These are phyloP conservation scores for Pisolithus thermaeus DNA, from an alignment of 1,284 basidiomycete genomes.

Conservation along the genomic window DNA sequence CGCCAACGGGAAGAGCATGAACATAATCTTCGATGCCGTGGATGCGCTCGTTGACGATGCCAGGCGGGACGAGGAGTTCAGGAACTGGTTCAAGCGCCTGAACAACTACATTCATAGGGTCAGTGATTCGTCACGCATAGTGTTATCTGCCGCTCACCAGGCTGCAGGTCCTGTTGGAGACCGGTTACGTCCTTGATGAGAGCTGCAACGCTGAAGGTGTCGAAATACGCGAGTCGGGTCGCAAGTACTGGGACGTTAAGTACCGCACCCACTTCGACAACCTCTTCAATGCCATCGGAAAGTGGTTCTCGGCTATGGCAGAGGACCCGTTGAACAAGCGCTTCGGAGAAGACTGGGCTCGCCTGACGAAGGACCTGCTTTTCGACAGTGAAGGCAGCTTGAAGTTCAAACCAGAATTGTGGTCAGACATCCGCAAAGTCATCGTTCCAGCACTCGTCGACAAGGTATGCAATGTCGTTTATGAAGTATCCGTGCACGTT, in stretches of 20 bases:
- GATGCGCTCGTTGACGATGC: slow-evolving; percentile 75
- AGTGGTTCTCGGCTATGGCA: slow-evolving; percentile 80
- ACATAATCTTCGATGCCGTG: slow-evolving; percentile 68
- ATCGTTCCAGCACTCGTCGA: slow-evolving; percentile 80
- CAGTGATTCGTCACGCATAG: slow-evolving; percentile 9
- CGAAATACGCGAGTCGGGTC: slow-evolving; percentile 64
- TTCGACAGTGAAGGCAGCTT: slow-evolving; percentile 77
- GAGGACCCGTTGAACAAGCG: slow-evolving; percentile 80
- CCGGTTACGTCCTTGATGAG: slow-evolving; percentile 85
- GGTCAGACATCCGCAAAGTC: slow-evolving; percentile 80
- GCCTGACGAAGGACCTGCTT: slow-evolving; percentile 77
- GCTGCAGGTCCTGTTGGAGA: slow-evolving; percentile 67
- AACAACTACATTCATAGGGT: slow-evolving; percentile 66
- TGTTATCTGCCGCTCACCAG: neutral
- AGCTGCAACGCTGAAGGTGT: slow-evolving; percentile 60
- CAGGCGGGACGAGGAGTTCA: slow-evolving; percentile 70
- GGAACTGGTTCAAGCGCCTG: slow-evolving; percentile 70
- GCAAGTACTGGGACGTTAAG: slow-evolving; percentile 77
- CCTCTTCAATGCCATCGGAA: slow-evolving; percentile 64
- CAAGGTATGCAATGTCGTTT: slow-evolving; percentile 35
- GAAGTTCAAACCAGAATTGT: slow-evolving; percentile 85
- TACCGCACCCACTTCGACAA: slow-evolving; percentile 83
- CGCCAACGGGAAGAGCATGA: slow-evolving; percentile 69
- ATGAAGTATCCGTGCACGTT: neutral
- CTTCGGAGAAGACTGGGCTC: slow-evolving; percentile 80